Evolutionary conservation across 2,329 filamentous ascomycete species (phyloP).

Genomic region (Fusarium ambrosium): DNA sequence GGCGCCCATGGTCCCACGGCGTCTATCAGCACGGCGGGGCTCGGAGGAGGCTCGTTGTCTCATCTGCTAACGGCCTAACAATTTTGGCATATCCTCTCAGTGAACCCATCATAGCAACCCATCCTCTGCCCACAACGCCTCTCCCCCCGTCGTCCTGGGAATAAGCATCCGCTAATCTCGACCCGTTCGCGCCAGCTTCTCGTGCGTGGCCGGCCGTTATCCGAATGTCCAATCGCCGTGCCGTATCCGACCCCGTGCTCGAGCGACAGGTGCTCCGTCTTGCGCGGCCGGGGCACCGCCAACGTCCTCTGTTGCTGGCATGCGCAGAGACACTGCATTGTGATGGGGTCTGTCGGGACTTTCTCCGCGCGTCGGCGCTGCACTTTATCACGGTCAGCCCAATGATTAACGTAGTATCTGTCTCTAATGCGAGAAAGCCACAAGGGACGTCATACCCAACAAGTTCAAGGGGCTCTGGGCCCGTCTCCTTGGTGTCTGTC

Average conservation of each 20-base stretch:
- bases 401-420: conserved; percentile 20
- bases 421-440: conserved; percentile 32
- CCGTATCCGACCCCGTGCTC: conserved; percentile 50
- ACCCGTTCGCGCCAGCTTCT: conserved; percentile 36
- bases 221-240: conserved; percentile 47
- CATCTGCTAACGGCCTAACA: conserved; percentile 28
- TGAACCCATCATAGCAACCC: neutral
- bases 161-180: conserved; percentile 48
- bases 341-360: conserved; percentile 25
- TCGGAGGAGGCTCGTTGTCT: neutral
- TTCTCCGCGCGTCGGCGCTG: conserved; percentile 19
- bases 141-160: conserved; percentile 24
- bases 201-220: conserved; percentile 21
- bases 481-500: conserved; percentile 3
- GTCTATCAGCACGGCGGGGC: conserved; percentile 26
- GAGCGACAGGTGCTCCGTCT: conserved; percentile 49
- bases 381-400: conserved; percentile 6
- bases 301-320: conserved; percentile 21
- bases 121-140: conserved; percentile 4
- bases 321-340: conserved; percentile 21
- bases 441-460: conserved; percentile 32
- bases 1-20: conserved; percentile 28
- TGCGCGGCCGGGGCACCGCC: conserved; percentile 20
- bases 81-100: rapidly evolving
- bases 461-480: conserved; percentile 4